Evolutionary conservation across 2,329 filamentous ascomycete species (phyloP), one percentile per base, ranked within the genome.

Genomic region (Penicillium sp.): DNA sequence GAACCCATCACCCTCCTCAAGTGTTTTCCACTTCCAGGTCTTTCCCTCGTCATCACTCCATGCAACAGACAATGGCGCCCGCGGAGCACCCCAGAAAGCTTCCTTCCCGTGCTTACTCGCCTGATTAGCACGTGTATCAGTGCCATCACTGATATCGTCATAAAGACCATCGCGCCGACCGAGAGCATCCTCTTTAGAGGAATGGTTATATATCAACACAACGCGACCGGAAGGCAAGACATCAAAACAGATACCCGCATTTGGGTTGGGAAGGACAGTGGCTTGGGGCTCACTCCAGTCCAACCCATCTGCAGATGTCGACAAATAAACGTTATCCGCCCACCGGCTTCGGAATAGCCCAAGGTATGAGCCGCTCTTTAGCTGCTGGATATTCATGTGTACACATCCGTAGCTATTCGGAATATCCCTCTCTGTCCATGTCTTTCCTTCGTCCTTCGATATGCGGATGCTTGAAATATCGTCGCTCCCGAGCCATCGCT

Each of bases 1-100:
- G 26, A 75, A 79, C 0, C 78, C 78, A 59, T 80, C 77, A 0
- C 78, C 77, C 3, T 78, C 77, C 44, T 80, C 76, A 0, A 80
- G 58, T 4, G 78, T 67, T 19, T 69, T 73, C 49, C 70, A 69
- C 11, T 58, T 70, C 77, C 77, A 80, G 0, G 70, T 74, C 10
- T 67, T 3, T 0, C 77, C 77, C 9, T 72, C 62, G 51, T 80
- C 75, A 4, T 68, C 64, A 52, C 66, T 68, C 64, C 66, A 68
- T 6, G 66, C 66, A 46, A 67, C 55, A 27, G 50, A 60, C 16
- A 68, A 53, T 4, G 66, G 66, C 14, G 64, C 66, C 16, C 66
- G 50, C 7, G 78, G 77, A 0, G 77, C 76, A 14, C 78, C 78
- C 78, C 77, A 80, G 23, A 80, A 74, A 0, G 78, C 78, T 4